Conservation (phyloP, 345 rosid species). For the Lumnitzera littorea region DNA sequence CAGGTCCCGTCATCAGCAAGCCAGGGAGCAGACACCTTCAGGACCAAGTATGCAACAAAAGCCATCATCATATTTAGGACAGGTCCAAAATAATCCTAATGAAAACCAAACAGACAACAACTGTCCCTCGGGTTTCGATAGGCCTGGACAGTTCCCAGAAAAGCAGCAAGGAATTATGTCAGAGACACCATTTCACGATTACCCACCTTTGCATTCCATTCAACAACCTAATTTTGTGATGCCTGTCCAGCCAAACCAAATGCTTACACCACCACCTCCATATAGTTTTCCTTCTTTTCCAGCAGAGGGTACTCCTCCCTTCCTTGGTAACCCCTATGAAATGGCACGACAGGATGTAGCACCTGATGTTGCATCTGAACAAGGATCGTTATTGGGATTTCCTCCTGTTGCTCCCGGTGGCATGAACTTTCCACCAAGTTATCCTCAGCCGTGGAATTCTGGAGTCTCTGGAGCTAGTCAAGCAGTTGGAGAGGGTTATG, state of each 20-base stretch:
- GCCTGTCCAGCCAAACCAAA: constrained; percentile 57
- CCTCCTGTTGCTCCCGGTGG: constrained; percentile 49
- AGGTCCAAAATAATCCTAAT: constrained; percentile 36
- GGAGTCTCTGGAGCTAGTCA: constrained; percentile 40
- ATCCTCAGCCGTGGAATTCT: constrained; percentile 64
- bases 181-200: constrained; percentile 48
- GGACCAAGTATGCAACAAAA: constrained; percentile 49
- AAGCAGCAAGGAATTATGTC: constrained; percentile 42
- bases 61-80: constrained; percentile 43
- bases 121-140: constrained; percentile 63
- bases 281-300: constrained; percentile 54
- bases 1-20: constrained; percentile 38
- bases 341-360: constrained; percentile 35
- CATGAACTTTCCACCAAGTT: constrained; percentile 38
- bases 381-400: constrained; percentile 65
- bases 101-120: constrained; percentile 35
- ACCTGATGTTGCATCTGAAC: constrained; percentile 58
- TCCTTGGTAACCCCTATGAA: constrained; percentile 52
- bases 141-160: constrained; percentile 40
- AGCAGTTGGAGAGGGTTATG: constrained; percentile 32
- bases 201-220: constrained; percentile 53
- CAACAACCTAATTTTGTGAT: constrained; percentile 56
- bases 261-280: constrained; percentile 37
- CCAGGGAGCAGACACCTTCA: constrained; percentile 45
- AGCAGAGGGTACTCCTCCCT: constrained; percentile 61